Evolutionary conservation across 306 rosid species (phyloP).

Genomic region (Pterocarpus santalinus): DNA sequence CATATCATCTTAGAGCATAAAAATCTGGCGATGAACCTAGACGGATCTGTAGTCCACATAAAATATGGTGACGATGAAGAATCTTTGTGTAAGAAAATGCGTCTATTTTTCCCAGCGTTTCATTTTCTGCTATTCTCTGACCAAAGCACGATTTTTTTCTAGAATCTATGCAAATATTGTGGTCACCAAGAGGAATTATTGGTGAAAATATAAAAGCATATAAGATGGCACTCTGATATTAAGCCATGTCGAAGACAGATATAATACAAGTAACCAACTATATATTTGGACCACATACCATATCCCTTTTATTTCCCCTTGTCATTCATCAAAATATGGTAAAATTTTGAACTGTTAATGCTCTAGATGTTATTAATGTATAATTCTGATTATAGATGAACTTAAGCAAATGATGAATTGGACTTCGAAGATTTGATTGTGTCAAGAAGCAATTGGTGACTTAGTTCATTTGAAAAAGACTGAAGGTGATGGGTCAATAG

Average conservation of each 20-base stretch:
- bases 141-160: neutral
- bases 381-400: neutral
- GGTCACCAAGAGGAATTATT: neutral
- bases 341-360: neutral
- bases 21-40: constrained; percentile 18
- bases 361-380: neutral
- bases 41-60: constrained; percentile 1
- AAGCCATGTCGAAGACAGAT: neutral
- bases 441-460: neutral
- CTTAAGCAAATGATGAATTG: neutral
- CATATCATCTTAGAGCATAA: neutral
- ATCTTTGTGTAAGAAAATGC: neutral
- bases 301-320: too few relatives aligned
- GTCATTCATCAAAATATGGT: too few relatives aligned
- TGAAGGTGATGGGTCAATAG: neutral
- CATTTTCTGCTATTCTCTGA: neutral
- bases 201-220: neutral
- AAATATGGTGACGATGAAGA: neutral
- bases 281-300: too few relatives aligned
- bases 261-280: too few relatives aligned
- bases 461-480: neutral
- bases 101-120: neutral
- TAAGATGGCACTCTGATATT: neutral
- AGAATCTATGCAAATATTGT: neutral
- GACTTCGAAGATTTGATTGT: neutral